Evolutionary conservation across 2,329 filamentous ascomycete genomes (phyloP), one percentile per base, ranked within the genome.

Genomic region (Sclerotinia spermophila): DNA sequence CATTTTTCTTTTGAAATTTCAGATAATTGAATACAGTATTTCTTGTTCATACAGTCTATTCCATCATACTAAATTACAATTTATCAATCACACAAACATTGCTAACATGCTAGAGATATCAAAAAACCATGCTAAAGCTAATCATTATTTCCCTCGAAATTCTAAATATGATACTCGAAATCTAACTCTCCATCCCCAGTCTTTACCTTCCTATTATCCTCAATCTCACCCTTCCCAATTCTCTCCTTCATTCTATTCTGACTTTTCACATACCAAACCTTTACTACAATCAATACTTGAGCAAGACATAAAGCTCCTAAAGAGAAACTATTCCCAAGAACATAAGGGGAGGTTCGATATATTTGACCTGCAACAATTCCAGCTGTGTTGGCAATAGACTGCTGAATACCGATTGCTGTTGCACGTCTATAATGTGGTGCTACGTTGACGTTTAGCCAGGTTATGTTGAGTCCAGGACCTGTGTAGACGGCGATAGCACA

Each of bases 161-260:
- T 58, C 38, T 71, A 74, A 53, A 74, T 72, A 75, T 84, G 82
- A 74, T 85, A 86, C 56, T 79, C 81, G 71, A 85, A 86, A 67
- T 85, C 83, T 67, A 84, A 71, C 48, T 80, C 84, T 30, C 80
- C 75, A 72, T 86, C 84, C 2, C 84, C 84, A 0, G 82, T 84
- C 74, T 77, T 82, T 1, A 85, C 79, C 67, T 80, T 82, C 61
- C 84, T 78, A 51, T 73, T 81, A 72, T 86, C 84, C 69, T 82
- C 80, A 19, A 79, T 79, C 71, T 83, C 79, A 0, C 83, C 83
- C 30, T 68, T 80, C 2, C 76, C 75, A 71, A 82, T 82, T 74
- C 79, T 79, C 45, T 79, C 75, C 74, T 83, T 83, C 69, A 75
- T 71, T 2, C 71, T 74, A 69, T 85, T 85, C 73, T 81, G 79